Base-by-base conservation (phyloP, 2,329 filamentous ascomycete genomes). In the Boeremia lycopersici region DNA sequence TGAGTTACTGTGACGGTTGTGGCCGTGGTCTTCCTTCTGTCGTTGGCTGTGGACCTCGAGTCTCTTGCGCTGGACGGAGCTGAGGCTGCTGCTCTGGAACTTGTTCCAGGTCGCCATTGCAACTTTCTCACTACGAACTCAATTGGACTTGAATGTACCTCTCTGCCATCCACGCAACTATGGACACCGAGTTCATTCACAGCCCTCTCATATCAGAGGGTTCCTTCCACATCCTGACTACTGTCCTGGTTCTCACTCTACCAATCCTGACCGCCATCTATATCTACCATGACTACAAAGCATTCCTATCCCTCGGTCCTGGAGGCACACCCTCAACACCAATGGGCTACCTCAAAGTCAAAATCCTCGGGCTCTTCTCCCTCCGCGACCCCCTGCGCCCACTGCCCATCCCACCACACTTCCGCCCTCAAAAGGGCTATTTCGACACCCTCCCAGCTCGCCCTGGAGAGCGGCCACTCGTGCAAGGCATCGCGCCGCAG, bases 401-500 rank as follows among this genome's bases (percentile, higher is more conserved):
- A 0, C 83, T 86, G 0, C 74, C 77, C 2, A 64, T 84, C 1
- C 81, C 85, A 5, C 74, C 80, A 2, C 72, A 78, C 26, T 78
- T 82, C 31, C 76, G 81, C 12, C 85, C 86, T 0, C 72, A 81
- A 12, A 67, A 70, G 1, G 89, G 89, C 10, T 84, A 89, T 64
- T 81, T 95, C 8, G 19, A 43, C n/a, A 47, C 62, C 1, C 79
- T 95, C 0, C 86, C 88, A 1, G 80, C 80, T 52, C 86, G 91
- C 0, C 69, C 74, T 3, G 88, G 88, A 0, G 79, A 82, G 1
- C 83, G 89, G 1, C 91, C 91, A 1, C 71, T 75, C 2, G 87
- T 93, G 9, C 84, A 81, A 35, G 91, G 91, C 43, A 90, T 96
- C 53, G 91, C 90, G 1, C 91, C 91, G 0, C 91, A 96, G 68